These are phyloP conservation scores for Allium cepa DNA, from an alignment of 106 monocot species.

Conservation along the genomic window DNA sequence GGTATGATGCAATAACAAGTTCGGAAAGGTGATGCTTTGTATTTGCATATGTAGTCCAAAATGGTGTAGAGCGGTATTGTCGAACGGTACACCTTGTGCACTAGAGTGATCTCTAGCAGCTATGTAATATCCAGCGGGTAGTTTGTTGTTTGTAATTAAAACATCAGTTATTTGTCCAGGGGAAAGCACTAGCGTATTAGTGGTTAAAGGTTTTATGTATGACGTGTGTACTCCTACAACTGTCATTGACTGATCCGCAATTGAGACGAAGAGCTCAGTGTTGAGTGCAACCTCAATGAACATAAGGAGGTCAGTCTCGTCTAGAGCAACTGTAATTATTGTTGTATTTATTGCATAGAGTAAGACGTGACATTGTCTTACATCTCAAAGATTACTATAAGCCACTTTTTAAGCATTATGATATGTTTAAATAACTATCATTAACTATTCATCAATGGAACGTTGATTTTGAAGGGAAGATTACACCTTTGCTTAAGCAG, in stretches of 20 bases:
- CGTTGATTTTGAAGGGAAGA: not conserved
- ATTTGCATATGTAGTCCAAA: too few relatives aligned
- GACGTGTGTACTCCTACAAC: slow-evolving; percentile 40
- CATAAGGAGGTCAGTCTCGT: slow-evolving; percentile 39
- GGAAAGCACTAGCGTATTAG: slow-evolving; percentile 28
- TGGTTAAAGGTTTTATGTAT: slow-evolving; percentile 51
- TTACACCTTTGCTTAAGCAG: slow-evolving; percentile 42
- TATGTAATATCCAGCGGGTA: slow-evolving; percentile 39
- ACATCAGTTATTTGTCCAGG: slow-evolving; percentile 62
- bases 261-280: slow-evolving; percentile 37
- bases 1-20: too few relatives aligned
- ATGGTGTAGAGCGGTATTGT: slow-evolving; percentile 64
- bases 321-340: slow-evolving; percentile 28
- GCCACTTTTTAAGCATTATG: not conserved
- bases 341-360: slow-evolving; percentile 22
- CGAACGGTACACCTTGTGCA: slow-evolving; percentile 36
- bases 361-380: not conserved
- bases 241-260: slow-evolving; percentile 42
- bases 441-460: not conserved
- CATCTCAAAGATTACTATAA: not conserved
- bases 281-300: slow-evolving; percentile 56
- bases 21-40: too few relatives aligned
- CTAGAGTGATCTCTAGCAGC: slow-evolving; percentile 38
- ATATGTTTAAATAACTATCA: not conserved
- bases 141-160: slow-evolving; percentile 28